Evolutionary conservation across 805 yeast genomes (phyloP), one percentile per base, ranked within the genome.

Genomic region (Ogataea zsoltii): DNA sequence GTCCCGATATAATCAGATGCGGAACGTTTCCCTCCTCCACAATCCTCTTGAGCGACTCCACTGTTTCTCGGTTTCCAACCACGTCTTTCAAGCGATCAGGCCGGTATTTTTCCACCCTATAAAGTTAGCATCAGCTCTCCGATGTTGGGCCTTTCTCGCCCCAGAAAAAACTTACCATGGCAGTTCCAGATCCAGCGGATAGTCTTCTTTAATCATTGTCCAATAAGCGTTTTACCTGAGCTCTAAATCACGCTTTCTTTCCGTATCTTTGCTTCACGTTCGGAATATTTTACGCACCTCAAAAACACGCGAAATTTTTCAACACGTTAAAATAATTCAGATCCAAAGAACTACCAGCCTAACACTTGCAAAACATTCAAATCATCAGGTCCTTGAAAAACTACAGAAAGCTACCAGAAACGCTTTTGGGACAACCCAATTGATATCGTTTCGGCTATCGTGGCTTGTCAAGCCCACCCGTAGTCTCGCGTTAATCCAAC

Each of bases 21-120:
- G 99, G 98, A 88, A 94, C 85, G 67, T 94, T 94, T 26, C 99
- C 99, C 58, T 91, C 96, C 38, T 77, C 68, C 4, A 95, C 96
- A 41, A 94, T 91, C 49, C 88, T 79, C 57, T 84, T 79, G 44
- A 94, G 73, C 31, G 97, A 76, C 49, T 84, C 89, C 3, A 94
- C 77, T 3, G 98, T 92, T 50, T 91, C 98, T 45, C 78, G 83
- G 58, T 94, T 94, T 9, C 99, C 99, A 10, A 92, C 98, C 19
- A 94, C 84, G 58, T 94, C 98, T 38, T 80, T 78, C 23, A 94
- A 71, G 15, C 72, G 65, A 31, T 76, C 72, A 0, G 99, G 99
- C 49, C 99, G 80, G 63, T 94, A 94, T 62, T 94, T 94, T 60
- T 94, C 99, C n/a, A 94, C 98, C 95, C 89, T 60, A 31, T 21